Evolutionary conservation across 768 basidiomycete species (phyloP), one percentile per base, ranked within the genome.

Genomic region (Mycena indigotica): DNA sequence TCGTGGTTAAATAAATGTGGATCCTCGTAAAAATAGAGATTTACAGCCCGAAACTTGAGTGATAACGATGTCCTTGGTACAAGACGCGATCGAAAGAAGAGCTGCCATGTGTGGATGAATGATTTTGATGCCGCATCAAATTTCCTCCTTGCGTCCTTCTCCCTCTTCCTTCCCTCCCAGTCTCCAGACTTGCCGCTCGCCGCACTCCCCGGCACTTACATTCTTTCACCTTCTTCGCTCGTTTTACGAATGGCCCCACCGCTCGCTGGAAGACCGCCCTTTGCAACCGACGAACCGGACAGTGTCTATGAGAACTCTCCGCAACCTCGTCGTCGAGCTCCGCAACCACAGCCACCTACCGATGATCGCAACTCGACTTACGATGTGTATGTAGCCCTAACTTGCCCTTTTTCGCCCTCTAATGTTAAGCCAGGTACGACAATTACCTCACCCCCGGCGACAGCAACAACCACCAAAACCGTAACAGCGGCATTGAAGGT

Each of bases 281-380:
- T 81, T 67, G 87, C 85, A 45, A 87, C 85, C 32, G 84, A 89
- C 72, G 81, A 86, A 65, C 83, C 84, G 5, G 85, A 87, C 69
- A 79, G 81, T 23, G 73, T 80, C 62, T 89, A 84, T 68, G 77
- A 83, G 60, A 70, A 79, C 16, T 72, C 76, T 28, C 61, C 61
- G 25, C 62, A 63, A 35, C 52, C 55, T 21, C 62, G 57, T 28
- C 25, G 23, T 3, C 50, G 57, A 3, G 73, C 72, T 50, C 73
- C 73, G 23, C 75, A 75, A 1, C 74, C 74, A 63, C 73, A 75
- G 69, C 75, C 73, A 44, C 72, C 80, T 58, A 74, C 77, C 52
- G 74, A 77, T 28, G 76, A 85, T 61, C 75, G 86, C 57, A 74
- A 81, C 25, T 87, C 87, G 30, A 84, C 83, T 53, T 86, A 88